Evolutionary conservation across 1,284 basidiomycete species (phyloP).

Genomic region (Rhodotorula sp.): DNA sequence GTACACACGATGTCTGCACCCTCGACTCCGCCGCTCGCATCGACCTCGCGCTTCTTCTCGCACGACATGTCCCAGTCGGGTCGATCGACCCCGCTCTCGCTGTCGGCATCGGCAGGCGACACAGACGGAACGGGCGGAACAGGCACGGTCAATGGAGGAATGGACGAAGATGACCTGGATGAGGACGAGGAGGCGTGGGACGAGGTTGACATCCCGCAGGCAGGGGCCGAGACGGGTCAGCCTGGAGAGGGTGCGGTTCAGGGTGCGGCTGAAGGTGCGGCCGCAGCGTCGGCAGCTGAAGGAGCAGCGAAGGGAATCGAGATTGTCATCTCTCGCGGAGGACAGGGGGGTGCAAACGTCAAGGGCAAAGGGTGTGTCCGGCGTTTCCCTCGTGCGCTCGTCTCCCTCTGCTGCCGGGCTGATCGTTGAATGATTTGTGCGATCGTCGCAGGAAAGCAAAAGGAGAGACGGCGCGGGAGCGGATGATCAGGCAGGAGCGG

Average conservation of each 20-base stretch:
- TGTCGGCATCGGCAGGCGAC: background rate
- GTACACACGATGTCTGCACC: background rate
- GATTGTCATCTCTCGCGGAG: constrained; percentile 30
- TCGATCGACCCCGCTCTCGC: no score
- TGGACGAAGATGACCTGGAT: constrained; percentile 16
- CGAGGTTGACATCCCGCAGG: constrained; percentile 57
- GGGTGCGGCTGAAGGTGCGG: constrained; percentile 6
- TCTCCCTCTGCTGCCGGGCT: constrained; percentile 42
- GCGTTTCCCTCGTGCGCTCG: constrained; percentile 8
- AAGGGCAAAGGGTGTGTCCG: constrained; percentile 45
- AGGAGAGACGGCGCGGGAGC: constrained; percentile 56
- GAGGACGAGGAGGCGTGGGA: constrained; percentile 64
- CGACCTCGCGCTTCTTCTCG: background rate
- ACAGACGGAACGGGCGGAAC: no score
- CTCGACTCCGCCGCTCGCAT: background rate
- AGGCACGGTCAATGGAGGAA: no score
- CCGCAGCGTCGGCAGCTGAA: constrained; percentile 6
- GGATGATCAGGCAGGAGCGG: constrained; percentile 68
- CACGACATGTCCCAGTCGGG: background rate
- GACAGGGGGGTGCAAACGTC: constrained; percentile 17
- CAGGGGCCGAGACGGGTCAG: background rate
- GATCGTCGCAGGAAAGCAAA: constrained; percentile 5
- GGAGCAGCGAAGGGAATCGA: constrained; percentile 39
- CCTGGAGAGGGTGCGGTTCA: background rate
- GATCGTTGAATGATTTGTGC: no score